Evolutionary conservation across 192 early-diverging fungal species (phyloP).

Genomic region (Backusella luteola): DNA sequence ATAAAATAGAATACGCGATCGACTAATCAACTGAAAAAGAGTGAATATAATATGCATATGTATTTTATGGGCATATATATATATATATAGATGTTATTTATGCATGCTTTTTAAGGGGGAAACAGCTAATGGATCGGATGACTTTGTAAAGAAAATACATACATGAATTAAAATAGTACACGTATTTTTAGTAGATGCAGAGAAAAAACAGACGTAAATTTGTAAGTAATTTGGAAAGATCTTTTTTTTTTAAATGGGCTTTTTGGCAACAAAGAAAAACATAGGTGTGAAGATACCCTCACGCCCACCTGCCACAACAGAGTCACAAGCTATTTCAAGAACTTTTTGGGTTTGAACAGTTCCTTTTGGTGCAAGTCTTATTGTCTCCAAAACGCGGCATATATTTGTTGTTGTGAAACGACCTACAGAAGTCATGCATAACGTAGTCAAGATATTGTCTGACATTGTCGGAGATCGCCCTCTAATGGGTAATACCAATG

Average conservation of each 20-base stretch:
- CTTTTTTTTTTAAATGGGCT: conserved; percentile 42
- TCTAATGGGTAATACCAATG: conserved; percentile 86
- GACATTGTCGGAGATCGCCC: conserved; percentile 53
- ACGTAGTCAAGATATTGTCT: conserved; percentile 43
- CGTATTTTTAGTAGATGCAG: background rate
- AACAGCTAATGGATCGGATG: background rate
- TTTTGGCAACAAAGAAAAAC: conserved; percentile 80
- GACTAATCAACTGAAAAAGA: background rate
- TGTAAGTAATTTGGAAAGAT: background rate
- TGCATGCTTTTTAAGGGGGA: background rate
- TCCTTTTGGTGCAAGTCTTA: conserved; percentile 84
- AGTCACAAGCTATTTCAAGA: conserved; percentile 76
- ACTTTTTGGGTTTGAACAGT: conserved; percentile 80
- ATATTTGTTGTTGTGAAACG: conserved; percentile 75
- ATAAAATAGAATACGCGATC: conserved; percentile 3
- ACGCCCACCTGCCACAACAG: conserved; percentile 74
- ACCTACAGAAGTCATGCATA: conserved; percentile 56
- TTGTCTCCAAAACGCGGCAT: conserved; percentile 72
- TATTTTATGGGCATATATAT: background rate
- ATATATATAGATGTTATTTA: background rate
- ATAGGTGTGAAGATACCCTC: conserved; percentile 90
- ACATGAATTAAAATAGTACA: background rate
- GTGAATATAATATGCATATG: background rate
- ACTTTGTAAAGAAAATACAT: background rate
- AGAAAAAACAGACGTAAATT: background rate